Conservation (phyloP, 306 rosid genomes). For the Trifolium fragiferum region DNA sequence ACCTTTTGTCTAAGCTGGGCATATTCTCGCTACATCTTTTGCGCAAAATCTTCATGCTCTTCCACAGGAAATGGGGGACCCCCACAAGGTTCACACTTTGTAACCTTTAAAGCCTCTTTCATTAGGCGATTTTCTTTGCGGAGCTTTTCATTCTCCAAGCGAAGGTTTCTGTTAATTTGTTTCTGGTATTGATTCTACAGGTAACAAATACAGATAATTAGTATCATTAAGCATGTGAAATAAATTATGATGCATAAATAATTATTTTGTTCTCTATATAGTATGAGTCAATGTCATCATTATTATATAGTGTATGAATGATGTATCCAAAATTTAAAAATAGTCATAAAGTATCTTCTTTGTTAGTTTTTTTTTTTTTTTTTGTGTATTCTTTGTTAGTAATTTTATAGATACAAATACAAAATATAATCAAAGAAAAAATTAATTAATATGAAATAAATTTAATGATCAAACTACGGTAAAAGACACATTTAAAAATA, state of each 20-base stretch:
- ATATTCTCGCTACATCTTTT: conserved; percentile 53
- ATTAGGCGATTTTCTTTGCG: conserved; percentile 55
- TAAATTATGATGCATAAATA: not conserved
- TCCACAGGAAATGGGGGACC: conserved; percentile 55
- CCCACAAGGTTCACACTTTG: conserved; percentile 65
- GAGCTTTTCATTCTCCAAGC: conserved; percentile 68
- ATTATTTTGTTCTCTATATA: no score
- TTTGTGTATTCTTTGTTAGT: not conserved
- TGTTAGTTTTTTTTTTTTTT: no score
- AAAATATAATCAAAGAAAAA: no score
- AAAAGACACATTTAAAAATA: no score
- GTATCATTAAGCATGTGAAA: not conserved
- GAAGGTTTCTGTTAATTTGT: conserved; percentile 55
- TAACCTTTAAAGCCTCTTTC: conserved; percentile 56
- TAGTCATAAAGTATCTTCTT: not conserved
- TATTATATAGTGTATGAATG: not conserved
- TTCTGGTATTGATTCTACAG: conserved; percentile 62
- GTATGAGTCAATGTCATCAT: no score
- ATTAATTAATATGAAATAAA: no score
- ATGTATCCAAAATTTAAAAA: no score
- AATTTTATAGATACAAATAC: no score
- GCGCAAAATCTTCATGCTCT: conserved; percentile 39
- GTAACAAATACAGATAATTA: no score
- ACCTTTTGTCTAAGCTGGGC: conserved; percentile 62
- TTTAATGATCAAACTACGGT: no score